Evolutionary conservation across 2,329 filamentous ascomycete genomes (phyloP).

Genomic region (Talaromyces sp.): DNA sequence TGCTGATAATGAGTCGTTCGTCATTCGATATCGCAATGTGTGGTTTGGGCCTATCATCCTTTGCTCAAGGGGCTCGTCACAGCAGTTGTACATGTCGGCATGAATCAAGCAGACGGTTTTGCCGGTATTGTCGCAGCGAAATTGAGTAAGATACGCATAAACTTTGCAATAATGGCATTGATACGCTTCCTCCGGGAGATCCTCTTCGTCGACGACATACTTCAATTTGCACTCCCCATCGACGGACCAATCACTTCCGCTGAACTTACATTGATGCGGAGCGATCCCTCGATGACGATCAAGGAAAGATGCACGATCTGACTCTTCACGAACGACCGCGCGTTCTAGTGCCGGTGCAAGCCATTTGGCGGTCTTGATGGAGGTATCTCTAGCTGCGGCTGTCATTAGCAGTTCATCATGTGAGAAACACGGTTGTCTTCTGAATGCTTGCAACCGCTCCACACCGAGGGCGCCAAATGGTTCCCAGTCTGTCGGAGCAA

Average conservation of each 20-base stretch:
- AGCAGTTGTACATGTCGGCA: constrained; percentile 76
- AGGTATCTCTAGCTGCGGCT: constrained; percentile 73
- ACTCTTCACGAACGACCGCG: constrained; percentile 69
- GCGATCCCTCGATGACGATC: constrained; percentile 57
- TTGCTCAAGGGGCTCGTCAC: constrained; percentile 62
- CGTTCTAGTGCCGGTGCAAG: constrained; percentile 79
- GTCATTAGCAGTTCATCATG: constrained; percentile 93
- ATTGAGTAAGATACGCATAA: constrained; percentile 86
- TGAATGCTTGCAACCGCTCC: constrained; percentile 77
- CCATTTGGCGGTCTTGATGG: constrained; percentile 93
- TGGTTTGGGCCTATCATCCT: constrained; percentile 69
- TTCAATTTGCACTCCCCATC: constrained; percentile 54
- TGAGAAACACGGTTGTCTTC: constrained; percentile 92
- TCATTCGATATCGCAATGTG: constrained; percentile 70
- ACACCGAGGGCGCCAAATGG: constrained; percentile 84
- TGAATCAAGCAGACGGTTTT: constrained; percentile 81
- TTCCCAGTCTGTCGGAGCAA: constrained; percentile 93
- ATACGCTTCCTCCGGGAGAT: constrained; percentile 86
- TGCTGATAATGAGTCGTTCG: constrained; percentile 63
- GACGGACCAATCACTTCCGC: constrained; percentile 45
- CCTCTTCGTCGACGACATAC: constrained; percentile 64
- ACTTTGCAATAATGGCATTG: constrained; percentile 89
- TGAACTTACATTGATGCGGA: constrained; percentile 55
- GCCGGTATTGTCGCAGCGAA: constrained; percentile 75
- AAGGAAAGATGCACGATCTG: constrained; percentile 65